Base-by-base conservation (phyloP, 1,284 basidiomycete species). In the Rugosomyces carneus region DNA sequence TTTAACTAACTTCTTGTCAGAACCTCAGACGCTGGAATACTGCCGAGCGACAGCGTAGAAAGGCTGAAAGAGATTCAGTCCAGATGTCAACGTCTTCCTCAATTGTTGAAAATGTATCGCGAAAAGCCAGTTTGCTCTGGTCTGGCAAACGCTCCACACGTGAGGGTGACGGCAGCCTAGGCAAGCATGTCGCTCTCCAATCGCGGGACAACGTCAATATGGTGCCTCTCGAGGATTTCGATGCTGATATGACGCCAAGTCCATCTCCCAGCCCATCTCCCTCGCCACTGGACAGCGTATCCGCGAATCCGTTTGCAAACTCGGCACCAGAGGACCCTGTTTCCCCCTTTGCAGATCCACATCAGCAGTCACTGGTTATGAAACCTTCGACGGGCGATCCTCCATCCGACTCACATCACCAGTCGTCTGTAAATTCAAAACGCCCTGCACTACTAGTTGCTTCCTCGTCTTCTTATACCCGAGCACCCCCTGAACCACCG, bases 21-120 rank as follows among this genome's bases (percentile, higher is more conserved):
- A 89, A 78, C 50, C 69, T 89, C 16, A 72, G 73, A 49, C 74
- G 74, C 34, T 89, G 85, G 87, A 86, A 89, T 53, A 63, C 77
- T 37, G 76, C 76, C 27, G 86, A 89, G 59, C 75, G 82, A 26
- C 77, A 79, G 55, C 73, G 83, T 50, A 75, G 84, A 63, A 83
- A 76, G 62, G 68, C 70, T n/a, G 75, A 71, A 3, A 74, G 84
- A 40, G 78, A 76, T 44, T 79, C 80, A 0, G 0, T 47, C 41
- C 50, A 47, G 54, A 46, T 59, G 11, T 48, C 68, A 0, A 16
- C 31, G n/a, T 34, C 31, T 15, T 61, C 72, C 1, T 80, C 81
- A 5, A 57, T 85, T 19, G 61, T 83, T 27, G 65, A 68, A 8
- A 73, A 74, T 48, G 72, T 83, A 44, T 72, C 76, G 10, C 71